A percentile compares a stretch with the other conserved stretches of the same genome.
phyloP scores from a whole-genome alignment of 306 rosid species.

The Alnus rubra region DNA sequence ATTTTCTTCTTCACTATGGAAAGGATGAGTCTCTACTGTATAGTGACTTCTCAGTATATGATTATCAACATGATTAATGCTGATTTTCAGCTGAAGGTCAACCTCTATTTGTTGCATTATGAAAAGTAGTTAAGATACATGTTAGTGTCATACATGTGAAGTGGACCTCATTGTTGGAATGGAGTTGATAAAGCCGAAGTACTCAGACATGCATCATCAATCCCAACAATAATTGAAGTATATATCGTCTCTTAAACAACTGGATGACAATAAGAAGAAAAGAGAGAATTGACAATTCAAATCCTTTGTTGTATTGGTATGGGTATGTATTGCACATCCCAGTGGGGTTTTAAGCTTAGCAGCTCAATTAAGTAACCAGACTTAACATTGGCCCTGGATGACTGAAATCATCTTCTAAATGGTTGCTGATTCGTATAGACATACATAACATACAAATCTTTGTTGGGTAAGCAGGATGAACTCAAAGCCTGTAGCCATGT shows the following conservation, averaged over 20 bases:
- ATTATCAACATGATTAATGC: no score
- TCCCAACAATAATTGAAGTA: neutral
- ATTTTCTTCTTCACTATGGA: no score
- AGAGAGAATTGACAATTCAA: neutral
- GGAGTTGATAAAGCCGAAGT: no score
- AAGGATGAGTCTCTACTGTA: no score
- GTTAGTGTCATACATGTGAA: no score
- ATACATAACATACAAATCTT: neutral
- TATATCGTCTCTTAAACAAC: neutral
- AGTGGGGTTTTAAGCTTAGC: constrained; percentile 2
- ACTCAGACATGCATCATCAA: no score
- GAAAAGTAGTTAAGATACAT: no score
- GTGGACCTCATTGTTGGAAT: no score
- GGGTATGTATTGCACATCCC: neutral
- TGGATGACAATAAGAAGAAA: neutral
- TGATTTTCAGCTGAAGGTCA: no score
- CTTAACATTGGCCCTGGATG: neutral
- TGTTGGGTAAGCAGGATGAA: neutral
- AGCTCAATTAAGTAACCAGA: constrained; percentile 1
- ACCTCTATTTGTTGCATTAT: no score
- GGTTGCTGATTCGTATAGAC: constrained; percentile 3
- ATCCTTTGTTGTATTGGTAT: neutral
- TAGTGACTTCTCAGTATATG: no score
- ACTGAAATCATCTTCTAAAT: constrained; percentile 7
- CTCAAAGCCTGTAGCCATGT: constrained; percentile 78